A percentile compares a stretch with the other conserved stretches of the same genome.
Evolutionary conservation across 192 early-diverging fungal species (phyloP).

Genomic region (Pilobolus umbonatus): DNA sequence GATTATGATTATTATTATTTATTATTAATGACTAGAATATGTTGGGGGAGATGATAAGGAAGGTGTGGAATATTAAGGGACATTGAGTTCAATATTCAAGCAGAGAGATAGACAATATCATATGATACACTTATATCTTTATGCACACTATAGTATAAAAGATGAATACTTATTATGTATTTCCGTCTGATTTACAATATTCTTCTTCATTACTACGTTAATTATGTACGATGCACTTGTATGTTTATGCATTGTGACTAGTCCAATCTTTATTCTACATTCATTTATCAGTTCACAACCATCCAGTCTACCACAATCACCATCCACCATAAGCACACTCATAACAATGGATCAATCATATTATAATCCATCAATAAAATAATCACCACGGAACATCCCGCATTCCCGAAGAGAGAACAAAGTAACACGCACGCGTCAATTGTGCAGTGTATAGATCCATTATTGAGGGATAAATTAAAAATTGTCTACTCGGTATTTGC

Average conservation of each 20-base stretch:
- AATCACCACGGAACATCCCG: slow-evolving; percentile 21
- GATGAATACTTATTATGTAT: slow-evolving; percentile 6
- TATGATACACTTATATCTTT: too few relatives aligned
- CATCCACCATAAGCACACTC: too few relatives aligned
- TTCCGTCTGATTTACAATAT: slow-evolving; percentile 15
- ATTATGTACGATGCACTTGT: slow-evolving; percentile 19
- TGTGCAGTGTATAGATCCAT: slow-evolving; percentile 6
- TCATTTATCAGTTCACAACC: too few relatives aligned
- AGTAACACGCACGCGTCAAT: slow-evolving; percentile 10
- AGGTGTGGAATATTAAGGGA: neutral
- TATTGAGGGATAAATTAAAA: slow-evolving; percentile 24
- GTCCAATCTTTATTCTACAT: too few relatives aligned
- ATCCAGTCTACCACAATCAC: too few relatives aligned
- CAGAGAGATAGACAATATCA: slow-evolving; percentile 1
- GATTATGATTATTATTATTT: too few relatives aligned
- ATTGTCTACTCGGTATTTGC: slow-evolving; percentile 16
- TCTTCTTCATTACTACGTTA: slow-evolving; percentile 25
- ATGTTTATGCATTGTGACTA: slow-evolving; percentile 9
- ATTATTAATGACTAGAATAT: slow-evolving; percentile 4
- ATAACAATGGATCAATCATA: too few relatives aligned
- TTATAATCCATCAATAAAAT: neutral
- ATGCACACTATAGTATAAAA: too few relatives aligned
- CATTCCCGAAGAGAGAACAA: slow-evolving; percentile 15
- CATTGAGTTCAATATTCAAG: too few relatives aligned
- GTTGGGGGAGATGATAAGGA: neutral